Conservation (phyloP, 805 yeast species). For the Myxozyma lipomycoides region DNA sequence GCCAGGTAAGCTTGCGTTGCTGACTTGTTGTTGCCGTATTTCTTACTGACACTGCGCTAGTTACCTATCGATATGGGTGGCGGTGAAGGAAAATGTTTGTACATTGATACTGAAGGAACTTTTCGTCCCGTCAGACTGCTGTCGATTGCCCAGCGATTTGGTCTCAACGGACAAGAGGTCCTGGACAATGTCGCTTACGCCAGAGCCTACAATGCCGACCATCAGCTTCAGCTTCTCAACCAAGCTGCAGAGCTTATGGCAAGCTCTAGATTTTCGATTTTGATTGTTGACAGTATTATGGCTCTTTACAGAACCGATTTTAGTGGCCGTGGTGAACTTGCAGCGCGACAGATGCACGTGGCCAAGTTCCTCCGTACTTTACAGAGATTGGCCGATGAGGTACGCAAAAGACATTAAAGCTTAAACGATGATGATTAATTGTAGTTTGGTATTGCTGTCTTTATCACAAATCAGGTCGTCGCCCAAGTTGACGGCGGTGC, state of each 20-base stretch:
- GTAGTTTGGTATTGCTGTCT: constrained; percentile 87
- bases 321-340: constrained; percentile 90
- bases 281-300: constrained; percentile 97
- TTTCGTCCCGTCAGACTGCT: constrained; percentile 88
- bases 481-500: constrained; percentile 92
- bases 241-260: constrained; percentile 97
- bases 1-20: constrained; percentile 53
- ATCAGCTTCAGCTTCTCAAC: constrained; percentile 77
- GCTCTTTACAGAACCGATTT: constrained; percentile 92
- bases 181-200: constrained; percentile 96
- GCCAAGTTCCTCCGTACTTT: constrained; percentile 88
- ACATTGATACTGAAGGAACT: constrained; percentile 96
- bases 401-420: constrained; percentile 3
- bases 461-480: constrained; percentile 92
- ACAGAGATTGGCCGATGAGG: constrained; percentile 89
- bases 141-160: constrained; percentile 86
- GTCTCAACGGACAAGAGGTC: constrained; percentile 89
- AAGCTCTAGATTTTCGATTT: constrained; percentile 71
- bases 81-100: constrained; percentile 95
- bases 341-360: constrained; percentile 91
- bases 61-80: constrained; percentile 96
- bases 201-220: constrained; percentile 95
- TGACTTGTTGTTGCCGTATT: not conserved
- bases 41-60: constrained; percentile 3
- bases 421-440: no score